These are phyloP conservation scores for Rickenella mellea DNA, from an alignment of 768 basidiomycete species.

Conservation along the genomic window DNA sequence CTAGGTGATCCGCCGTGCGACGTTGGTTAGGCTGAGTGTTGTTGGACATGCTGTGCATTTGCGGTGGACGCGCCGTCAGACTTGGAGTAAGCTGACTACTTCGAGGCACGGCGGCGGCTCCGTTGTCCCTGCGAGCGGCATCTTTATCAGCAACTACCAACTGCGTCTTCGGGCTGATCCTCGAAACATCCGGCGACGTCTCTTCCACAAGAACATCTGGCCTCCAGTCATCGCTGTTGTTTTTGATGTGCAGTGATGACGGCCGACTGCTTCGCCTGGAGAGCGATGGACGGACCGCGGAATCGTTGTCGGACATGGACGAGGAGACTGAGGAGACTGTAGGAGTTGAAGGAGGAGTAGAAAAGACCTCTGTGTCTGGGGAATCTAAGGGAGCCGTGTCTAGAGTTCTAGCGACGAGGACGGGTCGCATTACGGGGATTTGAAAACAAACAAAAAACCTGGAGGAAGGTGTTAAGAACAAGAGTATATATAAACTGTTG, in stretches of 20 bases:
- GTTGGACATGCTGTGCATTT: neutral
- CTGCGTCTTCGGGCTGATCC: neutral
- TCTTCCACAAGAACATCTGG: conserved; percentile 34
- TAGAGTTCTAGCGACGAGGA: too few species aligned
- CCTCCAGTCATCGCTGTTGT: conserved; percentile 27
- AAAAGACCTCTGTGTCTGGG: conserved; percentile 2
- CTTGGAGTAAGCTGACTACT: too few species aligned
- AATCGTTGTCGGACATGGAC: neutral
- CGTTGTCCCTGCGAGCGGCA: conserved; percentile 5
- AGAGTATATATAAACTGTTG: too few species aligned
- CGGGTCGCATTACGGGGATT: too few species aligned
- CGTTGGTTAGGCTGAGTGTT: conserved; percentile 10
- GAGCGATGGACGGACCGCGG: neutral
- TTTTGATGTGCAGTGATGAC: conserved; percentile 33
- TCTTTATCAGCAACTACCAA: conserved; percentile 15
- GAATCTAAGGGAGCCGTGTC: neutral
- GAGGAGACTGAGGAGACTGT: conserved; percentile 1
- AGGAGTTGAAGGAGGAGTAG: conserved; percentile 7
- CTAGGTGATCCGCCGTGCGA: conserved; percentile 17
- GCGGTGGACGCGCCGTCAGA: neutral
- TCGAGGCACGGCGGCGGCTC: conserved; percentile 6
- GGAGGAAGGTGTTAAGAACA: too few species aligned
- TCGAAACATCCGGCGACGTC: conserved; percentile 18
- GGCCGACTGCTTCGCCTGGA: conserved; percentile 16
- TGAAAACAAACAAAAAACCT: too few species aligned